Conservation (phyloP, 2,329 filamentous ascomycete species). For the Grosmannia clavigera region DNA sequence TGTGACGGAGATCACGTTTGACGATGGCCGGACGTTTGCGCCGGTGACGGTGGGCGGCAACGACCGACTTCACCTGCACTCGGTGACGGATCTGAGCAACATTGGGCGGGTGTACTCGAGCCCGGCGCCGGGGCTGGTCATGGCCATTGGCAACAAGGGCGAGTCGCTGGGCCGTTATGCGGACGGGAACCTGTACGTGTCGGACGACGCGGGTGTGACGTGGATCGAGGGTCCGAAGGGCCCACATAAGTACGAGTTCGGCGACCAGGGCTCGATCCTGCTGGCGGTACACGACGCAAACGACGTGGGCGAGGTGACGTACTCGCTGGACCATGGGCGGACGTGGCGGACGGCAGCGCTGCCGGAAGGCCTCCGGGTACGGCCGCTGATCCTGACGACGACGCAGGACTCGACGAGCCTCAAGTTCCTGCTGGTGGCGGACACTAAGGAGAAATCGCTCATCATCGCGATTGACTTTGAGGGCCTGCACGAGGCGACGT, state of each 20-base stretch:
- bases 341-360: constrained; percentile 66
- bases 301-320: constrained; percentile 47
- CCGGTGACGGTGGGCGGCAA: constrained; percentile 51
- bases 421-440: constrained; percentile 73
- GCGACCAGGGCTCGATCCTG: constrained; percentile 80
- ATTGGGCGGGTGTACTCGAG: constrained; percentile 84
- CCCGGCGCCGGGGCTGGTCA: constrained; percentile 80
- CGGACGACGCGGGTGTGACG: constrained; percentile 76
- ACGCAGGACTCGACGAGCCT: constrained; percentile 85
- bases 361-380: constrained; percentile 52
- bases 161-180: constrained; percentile 56
- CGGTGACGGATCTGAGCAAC: constrained; percentile 74
- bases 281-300: constrained; percentile 69
- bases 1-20: constrained; percentile 78
- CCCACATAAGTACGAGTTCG: constrained; percentile 92
- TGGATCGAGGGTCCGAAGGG: constrained; percentile 68
- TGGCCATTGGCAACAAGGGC: constrained; percentile 89
- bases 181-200: constrained; percentile 74
- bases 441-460: constrained; percentile 41
- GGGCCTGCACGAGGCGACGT: constrained; percentile 67
- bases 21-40: constrained; percentile 83
- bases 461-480: constrained; percentile 75
- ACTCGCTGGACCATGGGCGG: constrained; percentile 83
- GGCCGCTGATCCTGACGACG: constrained; percentile 66
- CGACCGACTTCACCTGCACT: constrained; percentile 69